Evolutionary conservation across 1,284 basidiomycete genomes (phyloP).

Genomic region (Ceratobasidium sp.): DNA sequence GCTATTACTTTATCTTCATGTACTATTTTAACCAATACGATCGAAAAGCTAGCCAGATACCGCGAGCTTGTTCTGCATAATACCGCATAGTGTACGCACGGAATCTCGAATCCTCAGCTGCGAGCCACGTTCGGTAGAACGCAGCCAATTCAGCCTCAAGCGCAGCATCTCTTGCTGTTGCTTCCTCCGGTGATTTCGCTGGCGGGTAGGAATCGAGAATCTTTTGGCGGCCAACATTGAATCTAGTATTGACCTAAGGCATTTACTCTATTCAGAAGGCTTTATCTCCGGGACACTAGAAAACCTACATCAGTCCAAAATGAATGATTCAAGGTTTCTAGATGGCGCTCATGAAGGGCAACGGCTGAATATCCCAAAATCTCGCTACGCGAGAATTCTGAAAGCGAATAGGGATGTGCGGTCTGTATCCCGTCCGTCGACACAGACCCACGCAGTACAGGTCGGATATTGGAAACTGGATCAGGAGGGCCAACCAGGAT

Average conservation of each 20-base stretch:
- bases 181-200: constrained; percentile 58
- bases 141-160: constrained; percentile 67
- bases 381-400: constrained; percentile 62
- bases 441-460: constrained; percentile 46
- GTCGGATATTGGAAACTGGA: constrained; percentile 77
- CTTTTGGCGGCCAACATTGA: constrained; percentile 67
- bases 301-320: constrained; percentile 79
- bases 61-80: constrained; percentile 30
- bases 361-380: constrained; percentile 43
- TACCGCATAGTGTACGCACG: constrained; percentile 59
- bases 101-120: constrained; percentile 65
- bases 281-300: background rate
- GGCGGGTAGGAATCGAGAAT: constrained; percentile 64
- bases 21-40: constrained; percentile 33
- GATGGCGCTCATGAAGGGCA: constrained; percentile 49
- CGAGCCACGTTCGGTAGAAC: constrained; percentile 74
- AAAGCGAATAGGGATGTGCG: constrained; percentile 73
- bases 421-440: constrained; percentile 5
- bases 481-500: constrained; percentile 71
- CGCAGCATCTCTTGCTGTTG: constrained; percentile 43
- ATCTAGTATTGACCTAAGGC: constrained; percentile 72
- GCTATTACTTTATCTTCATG: background rate
- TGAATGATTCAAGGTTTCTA: constrained; percentile 72
- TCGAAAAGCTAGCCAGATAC: constrained; percentile 36
- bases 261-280: background rate